Evolutionary conservation across 352 stramenopile genomes (phyloP).

Genomic region (Blastocystis sp.): DNA sequence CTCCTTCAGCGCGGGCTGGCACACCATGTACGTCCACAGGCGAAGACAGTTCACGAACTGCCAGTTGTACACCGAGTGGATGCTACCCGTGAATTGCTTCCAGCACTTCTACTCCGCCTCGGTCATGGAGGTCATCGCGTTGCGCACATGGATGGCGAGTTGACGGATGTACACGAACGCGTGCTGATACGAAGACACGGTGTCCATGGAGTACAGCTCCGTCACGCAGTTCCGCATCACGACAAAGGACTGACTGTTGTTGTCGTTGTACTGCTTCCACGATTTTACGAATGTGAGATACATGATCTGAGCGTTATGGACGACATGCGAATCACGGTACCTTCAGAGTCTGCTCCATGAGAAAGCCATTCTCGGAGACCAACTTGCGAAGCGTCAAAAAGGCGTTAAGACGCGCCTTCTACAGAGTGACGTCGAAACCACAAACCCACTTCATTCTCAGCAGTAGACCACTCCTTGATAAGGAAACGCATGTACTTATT

Average conservation of each 20-base stretch:
- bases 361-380: slow-evolving; percentile 50
- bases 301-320: slow-evolving; percentile 16
- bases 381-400: slow-evolving; percentile 65
- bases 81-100: slow-evolving; percentile 80
- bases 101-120: slow-evolving; percentile 77
- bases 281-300: slow-evolving; percentile 65
- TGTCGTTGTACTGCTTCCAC: slow-evolving; percentile 57
- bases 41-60: slow-evolving; percentile 96
- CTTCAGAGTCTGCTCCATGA: slow-evolving; percentile 50
- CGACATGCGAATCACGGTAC: not conserved
- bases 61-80: slow-evolving; percentile 87
- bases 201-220: slow-evolving; percentile 94
- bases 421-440: not conserved
- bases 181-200: slow-evolving; percentile 95
- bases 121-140: slow-evolving; percentile 91
- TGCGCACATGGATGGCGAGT: slow-evolving; percentile 93
- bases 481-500: slow-evolving; percentile 66
- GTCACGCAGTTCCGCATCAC: slow-evolving; percentile 96
- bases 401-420: slow-evolving; percentile 48
- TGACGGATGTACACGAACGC: slow-evolving; percentile 98
- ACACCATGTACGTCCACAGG: slow-evolving; percentile 91
- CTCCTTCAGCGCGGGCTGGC: slow-evolving; percentile 78
- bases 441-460: slow-evolving; percentile 14
- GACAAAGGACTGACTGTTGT: slow-evolving; percentile 78
- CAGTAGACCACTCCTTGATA: slow-evolving; percentile 46